A percentile compares a stretch with the other conserved stretches of the same genome.
Conservation (phyloP, 768 basidiomycete species). For the Pisolithus albus region DNA sequence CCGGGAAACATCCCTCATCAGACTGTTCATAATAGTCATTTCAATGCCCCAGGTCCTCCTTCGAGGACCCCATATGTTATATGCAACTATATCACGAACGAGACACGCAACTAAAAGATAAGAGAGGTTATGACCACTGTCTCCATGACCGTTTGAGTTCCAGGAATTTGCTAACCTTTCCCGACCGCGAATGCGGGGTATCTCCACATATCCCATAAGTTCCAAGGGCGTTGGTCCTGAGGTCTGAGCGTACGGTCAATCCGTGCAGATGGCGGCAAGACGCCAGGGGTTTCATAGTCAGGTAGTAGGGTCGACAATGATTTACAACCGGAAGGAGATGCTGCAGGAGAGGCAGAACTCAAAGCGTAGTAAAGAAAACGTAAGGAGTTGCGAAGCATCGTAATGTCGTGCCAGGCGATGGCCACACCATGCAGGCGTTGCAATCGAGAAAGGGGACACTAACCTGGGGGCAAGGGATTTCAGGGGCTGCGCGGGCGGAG, state of each 20-base stretch:
- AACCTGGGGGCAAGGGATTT: neutral
- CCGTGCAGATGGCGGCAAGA: constrained; percentile 67
- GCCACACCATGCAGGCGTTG: too few species aligned
- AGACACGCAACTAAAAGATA: constrained; percentile 25
- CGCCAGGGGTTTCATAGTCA: constrained; percentile 62
- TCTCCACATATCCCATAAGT: constrained; percentile 67
- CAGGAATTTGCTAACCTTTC: constrained; percentile 44
- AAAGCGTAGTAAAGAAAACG: constrained; percentile 13
- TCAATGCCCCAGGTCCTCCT: constrained; percentile 90
- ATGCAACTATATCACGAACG: constrained; percentile 64
- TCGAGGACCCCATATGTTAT: constrained; percentile 82
- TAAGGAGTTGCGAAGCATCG: constrained; percentile 22
- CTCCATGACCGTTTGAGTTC: neutral
- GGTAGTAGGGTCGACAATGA: constrained; percentile 25
- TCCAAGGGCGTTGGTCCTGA: constrained; percentile 46
- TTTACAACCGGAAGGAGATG: constrained; percentile 7
- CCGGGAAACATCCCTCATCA: constrained; percentile 77
- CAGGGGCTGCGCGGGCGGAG: neutral
- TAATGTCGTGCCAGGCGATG: neutral
- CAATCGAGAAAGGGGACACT: too few species aligned
- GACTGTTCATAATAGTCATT: constrained; percentile 82
- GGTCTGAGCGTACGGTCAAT: constrained; percentile 62
- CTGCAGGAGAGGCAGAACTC: constrained; percentile 10
- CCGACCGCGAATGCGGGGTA: constrained; percentile 57
- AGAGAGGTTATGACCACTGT: neutral